phyloP scores from a whole-genome alignment of 805 yeast species.

The Ogataea polymorpha region DNA sequence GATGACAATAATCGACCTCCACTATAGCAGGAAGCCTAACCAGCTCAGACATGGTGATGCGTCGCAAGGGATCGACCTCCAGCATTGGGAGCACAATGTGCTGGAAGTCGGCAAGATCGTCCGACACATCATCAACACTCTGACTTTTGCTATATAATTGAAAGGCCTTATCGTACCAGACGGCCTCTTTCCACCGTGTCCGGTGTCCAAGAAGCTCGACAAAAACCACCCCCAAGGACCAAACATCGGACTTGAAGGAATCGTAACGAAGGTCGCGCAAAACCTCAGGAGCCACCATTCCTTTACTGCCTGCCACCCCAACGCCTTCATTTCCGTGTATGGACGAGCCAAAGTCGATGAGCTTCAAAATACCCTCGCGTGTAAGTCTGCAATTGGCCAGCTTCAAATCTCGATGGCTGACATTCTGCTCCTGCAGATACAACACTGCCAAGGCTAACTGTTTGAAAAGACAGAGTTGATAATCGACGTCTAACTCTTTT shows the following conservation, averaged over 20 bases:
- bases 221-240: conserved; percentile 49
- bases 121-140: background rate
- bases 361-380: conserved; percentile 33
- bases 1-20: background rate
- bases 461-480: conserved; percentile 35
- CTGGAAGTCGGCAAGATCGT: background rate
- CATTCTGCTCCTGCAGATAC: conserved; percentile 35
- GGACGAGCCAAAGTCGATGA: conserved; percentile 54
- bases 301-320: conserved; percentile 49
- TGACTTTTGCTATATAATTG: conserved; percentile 5
- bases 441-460: conserved; percentile 40
- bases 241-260: conserved; percentile 42
- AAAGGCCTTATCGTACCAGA: conserved; percentile 14
- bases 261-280: conserved; percentile 36
- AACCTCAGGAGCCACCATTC: conserved; percentile 49
- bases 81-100: background rate
- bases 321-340: conserved; percentile 19
- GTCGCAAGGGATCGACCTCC: background rate
- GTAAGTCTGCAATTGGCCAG: conserved; percentile 43
- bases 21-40: background rate
- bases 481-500: conserved; percentile 6
- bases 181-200: conserved; percentile 47
- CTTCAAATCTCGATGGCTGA: conserved; percentile 52
- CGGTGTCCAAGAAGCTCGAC: conserved; percentile 33
- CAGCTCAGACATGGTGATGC: background rate